phyloP scores from a whole-genome alignment of 129 eudicot genomes.

The Pulicaria dysenterica region DNA sequence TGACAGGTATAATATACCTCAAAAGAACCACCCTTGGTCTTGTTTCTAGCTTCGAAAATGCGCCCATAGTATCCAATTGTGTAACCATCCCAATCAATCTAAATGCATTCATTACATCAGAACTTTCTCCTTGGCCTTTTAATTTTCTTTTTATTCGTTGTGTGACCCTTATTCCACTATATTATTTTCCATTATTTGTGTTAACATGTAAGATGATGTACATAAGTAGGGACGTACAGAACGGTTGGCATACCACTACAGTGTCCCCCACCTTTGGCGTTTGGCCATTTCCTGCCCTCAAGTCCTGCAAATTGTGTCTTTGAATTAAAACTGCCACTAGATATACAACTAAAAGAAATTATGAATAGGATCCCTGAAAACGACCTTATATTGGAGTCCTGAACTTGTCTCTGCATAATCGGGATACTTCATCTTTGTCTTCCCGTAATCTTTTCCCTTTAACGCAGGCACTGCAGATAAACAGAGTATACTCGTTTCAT shows the following conservation, averaged over 20 bases:
- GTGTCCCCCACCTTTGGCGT: conserved; percentile 72
- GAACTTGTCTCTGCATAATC: conserved; percentile 84
- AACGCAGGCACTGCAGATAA: conserved; percentile 86
- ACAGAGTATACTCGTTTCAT: conserved; percentile 23
- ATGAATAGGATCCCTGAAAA: conserved; percentile 9
- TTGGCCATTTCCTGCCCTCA: conserved; percentile 78
- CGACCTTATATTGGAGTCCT: conserved; percentile 97
- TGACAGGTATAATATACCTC: conserved; percentile 58
- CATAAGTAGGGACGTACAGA: conserved; percentile 28
- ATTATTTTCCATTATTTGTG: background rate
- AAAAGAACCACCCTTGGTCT: conserved; percentile 97
- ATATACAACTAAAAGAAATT: background rate
- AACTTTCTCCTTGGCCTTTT: conserved; percentile 9
- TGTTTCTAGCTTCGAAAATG: conserved; percentile 98
- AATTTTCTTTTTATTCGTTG: background rate
- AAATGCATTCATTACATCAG: conserved; percentile 28
- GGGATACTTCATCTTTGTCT: conserved; percentile 95
- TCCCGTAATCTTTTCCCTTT: conserved; percentile 97
- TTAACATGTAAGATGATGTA: background rate
- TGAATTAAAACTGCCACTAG: conserved; percentile 27
- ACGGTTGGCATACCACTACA: conserved; percentile 78
- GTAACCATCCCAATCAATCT: conserved; percentile 99
- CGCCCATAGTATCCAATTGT: conserved; percentile 99
- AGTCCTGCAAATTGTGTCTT: conserved; percentile 60
- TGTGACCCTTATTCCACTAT: background rate